Percentiles rank a stretch among this genome's conserved stretches.
Conservation (phyloP, 129 eudicot species). For the Kitagawia praeruptora region DNA sequence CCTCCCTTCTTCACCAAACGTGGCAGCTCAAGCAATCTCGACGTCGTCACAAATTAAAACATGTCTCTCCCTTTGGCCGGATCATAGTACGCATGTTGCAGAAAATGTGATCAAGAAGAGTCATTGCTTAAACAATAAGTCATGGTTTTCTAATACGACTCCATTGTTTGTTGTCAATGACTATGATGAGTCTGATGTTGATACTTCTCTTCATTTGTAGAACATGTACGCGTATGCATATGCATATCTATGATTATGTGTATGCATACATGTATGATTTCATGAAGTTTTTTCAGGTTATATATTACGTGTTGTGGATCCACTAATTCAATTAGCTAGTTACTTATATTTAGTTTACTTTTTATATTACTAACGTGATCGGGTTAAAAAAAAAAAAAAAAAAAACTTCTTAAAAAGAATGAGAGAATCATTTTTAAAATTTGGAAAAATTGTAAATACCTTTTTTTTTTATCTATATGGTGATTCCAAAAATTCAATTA, state of each 20-base stretch:
- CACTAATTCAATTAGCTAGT: too few relatives aligned
- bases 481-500: too few relatives aligned
- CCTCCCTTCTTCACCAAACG: conserved; percentile 8
- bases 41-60: conserved; percentile 21
- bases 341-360: too few relatives aligned
- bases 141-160: conserved; percentile 19
- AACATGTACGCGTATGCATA: neutral
- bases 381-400: too few relatives aligned
- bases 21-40: neutral
- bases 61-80: conserved; percentile 48
- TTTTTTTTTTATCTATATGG: too few relatives aligned
- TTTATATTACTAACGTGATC: too few relatives aligned
- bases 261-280: neutral
- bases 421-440: too few relatives aligned
- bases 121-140: conserved; percentile 11
- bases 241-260: neutral
- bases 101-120: conserved; percentile 6
- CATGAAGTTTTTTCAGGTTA: neutral
- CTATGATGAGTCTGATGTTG: conserved; percentile 39
- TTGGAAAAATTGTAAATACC: too few relatives aligned
- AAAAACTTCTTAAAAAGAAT: too few relatives aligned
- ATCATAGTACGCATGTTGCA: neutral
- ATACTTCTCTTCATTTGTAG: conserved; percentile 76
- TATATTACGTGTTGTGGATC: neutral
- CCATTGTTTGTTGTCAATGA: conserved; percentile 18